phyloP scores from a whole-genome alignment of 352 stramenopile species.

The Phytopythium delawarense region DNA sequence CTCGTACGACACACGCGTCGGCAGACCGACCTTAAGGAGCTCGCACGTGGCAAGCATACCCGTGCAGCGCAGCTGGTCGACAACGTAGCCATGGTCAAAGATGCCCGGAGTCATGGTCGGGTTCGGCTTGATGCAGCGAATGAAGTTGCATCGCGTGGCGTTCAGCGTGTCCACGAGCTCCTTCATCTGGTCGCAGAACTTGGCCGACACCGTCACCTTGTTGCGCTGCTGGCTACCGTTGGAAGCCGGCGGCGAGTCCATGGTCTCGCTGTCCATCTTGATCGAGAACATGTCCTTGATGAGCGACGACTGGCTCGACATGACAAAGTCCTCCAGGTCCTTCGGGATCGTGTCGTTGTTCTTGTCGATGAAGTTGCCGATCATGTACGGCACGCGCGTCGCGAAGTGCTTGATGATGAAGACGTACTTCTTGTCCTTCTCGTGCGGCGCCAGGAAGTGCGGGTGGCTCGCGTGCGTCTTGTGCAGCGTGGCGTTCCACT shows the following conservation, averaged over 20 bases:
- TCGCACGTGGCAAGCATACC: conserved; percentile 90
- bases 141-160: conserved; percentile 83
- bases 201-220: conserved; percentile 67
- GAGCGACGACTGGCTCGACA: conserved; percentile 67
- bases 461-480: conserved; percentile 67
- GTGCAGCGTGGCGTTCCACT: conserved; percentile 82
- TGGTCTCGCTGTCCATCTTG: conserved; percentile 49
- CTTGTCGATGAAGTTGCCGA: conserved; percentile 95
- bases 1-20: conserved; percentile 87
- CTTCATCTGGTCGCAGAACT: conserved; percentile 88
- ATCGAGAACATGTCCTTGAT: conserved; percentile 82
- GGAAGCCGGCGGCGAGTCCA: conserved; percentile 24
- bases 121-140: conserved; percentile 92
- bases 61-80: conserved; percentile 87
- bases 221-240: conserved; percentile 39
- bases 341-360: conserved; percentile 95
- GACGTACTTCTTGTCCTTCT: conserved; percentile 89
- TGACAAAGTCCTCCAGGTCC: conserved; percentile 88
- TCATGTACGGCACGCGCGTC: conserved; percentile 92
- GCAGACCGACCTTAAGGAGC: conserved; percentile 88
- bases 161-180: conserved; percentile 84
- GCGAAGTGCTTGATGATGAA: conserved; percentile 97
- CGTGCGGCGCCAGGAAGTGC: conserved; percentile 75
- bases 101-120: conserved; percentile 61
- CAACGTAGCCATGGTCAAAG: conserved; percentile 90